These are phyloP conservation scores for Candida tunisiensis DNA, from an alignment of 1,139 yeast genomes.

Conservation along the genomic window DNA sequence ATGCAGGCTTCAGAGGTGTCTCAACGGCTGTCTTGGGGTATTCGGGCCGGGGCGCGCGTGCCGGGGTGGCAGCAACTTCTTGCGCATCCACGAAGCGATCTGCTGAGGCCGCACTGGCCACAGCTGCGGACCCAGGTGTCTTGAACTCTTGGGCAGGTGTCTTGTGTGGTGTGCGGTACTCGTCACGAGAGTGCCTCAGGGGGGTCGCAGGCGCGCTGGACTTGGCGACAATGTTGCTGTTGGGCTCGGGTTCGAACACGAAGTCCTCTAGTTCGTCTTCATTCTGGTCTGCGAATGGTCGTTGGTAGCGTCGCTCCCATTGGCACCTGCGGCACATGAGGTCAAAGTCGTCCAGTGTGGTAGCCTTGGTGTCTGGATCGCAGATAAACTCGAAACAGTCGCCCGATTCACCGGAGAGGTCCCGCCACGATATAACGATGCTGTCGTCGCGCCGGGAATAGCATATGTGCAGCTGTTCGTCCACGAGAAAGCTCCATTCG, in stretches of 20 bases:
- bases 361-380: slow-evolving; percentile 38
- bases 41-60: no score
- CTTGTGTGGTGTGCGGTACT: slow-evolving; percentile 3
- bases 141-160: slow-evolving; percentile 4
- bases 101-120: no score
- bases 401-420: slow-evolving; percentile 71
- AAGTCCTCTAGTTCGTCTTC: slow-evolving; percentile 43
- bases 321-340: slow-evolving; percentile 47
- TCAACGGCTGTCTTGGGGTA: slow-evolving; percentile 2
- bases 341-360: slow-evolving; percentile 51
- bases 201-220: no score
- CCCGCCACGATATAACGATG: slow-evolving; percentile 60
- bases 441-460: slow-evolving; percentile 27
- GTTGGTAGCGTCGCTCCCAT: slow-evolving; percentile 59
- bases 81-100: no score
- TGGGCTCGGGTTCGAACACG: no score
- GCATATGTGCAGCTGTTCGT: slow-evolving; percentile 38
- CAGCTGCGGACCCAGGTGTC: no score
- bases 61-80: no score
- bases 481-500: slow-evolving; percentile 55
- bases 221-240: no score
- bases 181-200: no score
- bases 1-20: not conserved
- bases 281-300: slow-evolving; percentile 34
- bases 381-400: slow-evolving; percentile 73